Evolutionary conservation across 805 yeast genomes (phyloP).

Genomic region (Wickerhamomyces alni): DNA sequence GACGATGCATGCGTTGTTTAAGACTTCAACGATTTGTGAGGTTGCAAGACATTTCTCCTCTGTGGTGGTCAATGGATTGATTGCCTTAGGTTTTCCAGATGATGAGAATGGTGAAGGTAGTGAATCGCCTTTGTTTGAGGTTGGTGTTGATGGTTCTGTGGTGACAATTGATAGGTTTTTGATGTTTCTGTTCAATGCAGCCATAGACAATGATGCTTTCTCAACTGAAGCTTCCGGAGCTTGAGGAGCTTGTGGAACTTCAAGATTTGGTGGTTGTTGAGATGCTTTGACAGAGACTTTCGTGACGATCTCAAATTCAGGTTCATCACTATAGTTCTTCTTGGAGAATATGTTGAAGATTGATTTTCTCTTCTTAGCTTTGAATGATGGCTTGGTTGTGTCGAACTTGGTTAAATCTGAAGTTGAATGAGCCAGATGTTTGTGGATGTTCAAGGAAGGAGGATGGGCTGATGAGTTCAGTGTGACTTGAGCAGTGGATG

Average conservation of each 20-base stretch:
- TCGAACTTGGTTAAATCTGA: constrained; percentile 8
- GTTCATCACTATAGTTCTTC: constrained; percentile 12
- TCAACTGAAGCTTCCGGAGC: neutral
- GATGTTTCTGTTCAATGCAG: constrained; percentile 9
- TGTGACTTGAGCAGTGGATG: too few relatives aligned
- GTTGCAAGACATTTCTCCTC: constrained; percentile 7
- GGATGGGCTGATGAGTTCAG: neutral
- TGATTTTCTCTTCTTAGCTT: constrained; percentile 17
- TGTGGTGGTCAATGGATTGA: neutral
- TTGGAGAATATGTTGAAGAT: constrained; percentile 17
- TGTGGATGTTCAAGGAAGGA: constrained; percentile 4
- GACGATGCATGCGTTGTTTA: constrained; percentile 13
- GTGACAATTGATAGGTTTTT: constrained; percentile 8
- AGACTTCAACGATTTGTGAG: constrained; percentile 3
- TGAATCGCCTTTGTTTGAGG: neutral
- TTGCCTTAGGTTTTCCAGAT: neutral
- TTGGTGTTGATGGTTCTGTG: neutral
- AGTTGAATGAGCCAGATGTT: constrained; percentile 7
- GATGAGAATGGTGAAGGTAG: constrained; percentile 8
- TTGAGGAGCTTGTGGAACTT: neutral
- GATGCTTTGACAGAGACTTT: constrained; percentile 3
- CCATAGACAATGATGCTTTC: constrained; percentile 3
- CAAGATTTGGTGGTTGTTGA: too few relatives aligned
- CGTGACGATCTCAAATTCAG: constrained; percentile 21
- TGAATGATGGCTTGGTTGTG: constrained; percentile 3